Percentiles rank a stretch among this genome's conserved stretches.
Evolutionary conservation across 805 yeast species (phyloP).

Genomic region (Blastobotrys robertii): DNA sequence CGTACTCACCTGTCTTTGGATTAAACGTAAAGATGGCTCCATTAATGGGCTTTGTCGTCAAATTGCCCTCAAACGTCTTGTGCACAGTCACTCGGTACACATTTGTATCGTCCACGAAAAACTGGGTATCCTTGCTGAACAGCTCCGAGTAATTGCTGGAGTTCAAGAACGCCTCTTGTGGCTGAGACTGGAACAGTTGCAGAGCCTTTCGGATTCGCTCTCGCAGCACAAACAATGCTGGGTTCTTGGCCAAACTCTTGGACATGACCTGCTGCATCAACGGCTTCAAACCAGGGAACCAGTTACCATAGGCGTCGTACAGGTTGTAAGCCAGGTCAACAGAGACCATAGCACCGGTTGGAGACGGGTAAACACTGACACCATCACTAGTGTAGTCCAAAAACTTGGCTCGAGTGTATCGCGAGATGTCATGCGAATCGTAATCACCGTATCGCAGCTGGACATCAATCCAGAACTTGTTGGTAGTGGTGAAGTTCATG

Average conservation of each 20-base stretch:
- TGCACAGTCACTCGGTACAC: constrained; percentile 91
- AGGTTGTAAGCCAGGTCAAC: constrained; percentile 91
- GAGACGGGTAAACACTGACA: constrained; percentile 78
- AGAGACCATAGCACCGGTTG: constrained; percentile 85
- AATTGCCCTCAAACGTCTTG: constrained; percentile 84
- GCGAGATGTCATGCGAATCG: constrained; percentile 92
- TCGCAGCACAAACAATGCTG: constrained; percentile 81
- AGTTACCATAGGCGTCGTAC: constrained; percentile 93
- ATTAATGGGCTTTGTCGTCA: constrained; percentile 84
- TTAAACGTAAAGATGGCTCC: constrained; percentile 87
- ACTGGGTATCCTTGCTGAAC: constrained; percentile 71
- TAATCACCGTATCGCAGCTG: constrained; percentile 95
- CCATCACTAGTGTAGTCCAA: constrained; percentile 88
- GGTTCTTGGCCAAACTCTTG: constrained; percentile 90
- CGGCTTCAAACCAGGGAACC: constrained; percentile 94
- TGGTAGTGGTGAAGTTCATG: constrained; percentile 44
- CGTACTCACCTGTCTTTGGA: constrained; percentile 58
- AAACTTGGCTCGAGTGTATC: constrained; percentile 87
- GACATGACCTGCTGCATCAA: constrained; percentile 85
- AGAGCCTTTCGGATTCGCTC: constrained; percentile 92
- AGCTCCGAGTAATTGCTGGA: constrained; percentile 86
- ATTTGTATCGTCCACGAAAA: constrained; percentile 88
- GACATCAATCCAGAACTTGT: constrained; percentile 87
- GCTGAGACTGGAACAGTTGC: constrained; percentile 87
- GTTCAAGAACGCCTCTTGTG: constrained; percentile 83